These are phyloP conservation scores for Isatis lusitanica DNA, from an alignment of 441 rosid species.

Conservation along the genomic window DNA sequence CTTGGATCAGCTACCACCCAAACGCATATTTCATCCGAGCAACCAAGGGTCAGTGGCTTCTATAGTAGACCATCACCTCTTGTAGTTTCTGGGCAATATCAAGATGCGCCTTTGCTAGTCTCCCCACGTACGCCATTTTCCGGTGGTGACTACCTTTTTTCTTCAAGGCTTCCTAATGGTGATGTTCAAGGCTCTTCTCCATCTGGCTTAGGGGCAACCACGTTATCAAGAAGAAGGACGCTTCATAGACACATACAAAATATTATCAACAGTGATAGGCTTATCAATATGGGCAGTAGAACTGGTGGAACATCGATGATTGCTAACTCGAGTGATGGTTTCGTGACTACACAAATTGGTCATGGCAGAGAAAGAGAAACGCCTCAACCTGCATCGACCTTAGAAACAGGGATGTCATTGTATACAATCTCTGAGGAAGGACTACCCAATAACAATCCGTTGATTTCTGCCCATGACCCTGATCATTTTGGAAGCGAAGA, in stretches of 20 bases:
- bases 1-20: conserved; percentile 74
- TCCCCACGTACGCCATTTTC: conserved; percentile 56
- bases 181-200: conserved; percentile 63
- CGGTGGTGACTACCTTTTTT: conserved; percentile 54
- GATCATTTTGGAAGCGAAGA: conserved; percentile 49
- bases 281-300: conserved; percentile 48
- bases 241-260: conserved; percentile 82
- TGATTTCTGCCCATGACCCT: conserved; percentile 45
- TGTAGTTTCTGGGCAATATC: conserved; percentile 47
- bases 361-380: conserved; percentile 47
- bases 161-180: conserved; percentile 67
- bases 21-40: conserved; percentile 48
- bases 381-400: conserved; percentile 45
- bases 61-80: conserved; percentile 50
- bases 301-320: conserved; percentile 44
- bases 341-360: conserved; percentile 44
- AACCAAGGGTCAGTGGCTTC: conserved; percentile 54
- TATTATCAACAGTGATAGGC: conserved; percentile 60
- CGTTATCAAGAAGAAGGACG: conserved; percentile 79
- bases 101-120: conserved; percentile 47
- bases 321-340: conserved; percentile 43
- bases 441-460: conserved; percentile 37
- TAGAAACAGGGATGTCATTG: conserved; percentile 40
- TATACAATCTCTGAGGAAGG: conserved; percentile 47
- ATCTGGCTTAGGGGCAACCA: conserved; percentile 72